A percentile compares a stretch with the other conserved stretches of the same genome.
Evolutionary conservation across 352 stramenopile species (phyloP).

Genomic region (Pythium coloratum): DNA sequence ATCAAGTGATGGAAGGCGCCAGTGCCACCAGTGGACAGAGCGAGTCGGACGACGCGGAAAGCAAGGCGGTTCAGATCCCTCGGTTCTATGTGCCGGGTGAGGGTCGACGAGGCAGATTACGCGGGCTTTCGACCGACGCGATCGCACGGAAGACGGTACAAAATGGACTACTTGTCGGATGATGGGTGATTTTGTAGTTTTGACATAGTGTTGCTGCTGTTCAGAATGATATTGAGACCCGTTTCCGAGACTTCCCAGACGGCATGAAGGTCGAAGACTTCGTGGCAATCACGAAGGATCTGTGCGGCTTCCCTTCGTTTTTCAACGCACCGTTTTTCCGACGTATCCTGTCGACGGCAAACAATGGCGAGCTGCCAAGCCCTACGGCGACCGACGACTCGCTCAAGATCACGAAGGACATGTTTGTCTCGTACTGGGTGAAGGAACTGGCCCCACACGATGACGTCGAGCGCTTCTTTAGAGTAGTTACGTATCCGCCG

Average conservation of each 20-base stretch:
- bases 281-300: conserved; percentile 96
- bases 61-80: conserved; percentile 45
- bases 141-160: conserved; percentile 58
- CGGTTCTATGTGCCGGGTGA: conserved; percentile 75
- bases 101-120: conserved; percentile 51
- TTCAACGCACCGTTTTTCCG: conserved; percentile 97
- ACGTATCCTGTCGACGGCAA: conserved; percentile 68
- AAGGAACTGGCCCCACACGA: conserved; percentile 96
- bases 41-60: not conserved
- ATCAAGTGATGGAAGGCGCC: conserved; percentile 38
- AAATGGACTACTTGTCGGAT: not conserved
- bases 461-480: conserved; percentile 97
- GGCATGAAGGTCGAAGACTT: conserved; percentile 88
- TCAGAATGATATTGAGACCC: conserved; percentile 69
- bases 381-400: conserved; percentile 28
- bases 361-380: conserved; percentile 21
- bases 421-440: conserved; percentile 94
- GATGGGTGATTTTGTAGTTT: not conserved
- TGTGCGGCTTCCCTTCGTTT: conserved; percentile 98
- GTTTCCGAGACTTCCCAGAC: conserved; percentile 75
- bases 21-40: conserved; percentile 18
- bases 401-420: conserved; percentile 76
- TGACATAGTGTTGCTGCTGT: not conserved
- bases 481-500: conserved; percentile 67
- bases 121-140: conserved; percentile 61